These are phyloP conservation scores for Ascochyta viciae-villosae DNA, from an alignment of 2,329 filamentous ascomycete genomes.

Conservation along the genomic window DNA sequence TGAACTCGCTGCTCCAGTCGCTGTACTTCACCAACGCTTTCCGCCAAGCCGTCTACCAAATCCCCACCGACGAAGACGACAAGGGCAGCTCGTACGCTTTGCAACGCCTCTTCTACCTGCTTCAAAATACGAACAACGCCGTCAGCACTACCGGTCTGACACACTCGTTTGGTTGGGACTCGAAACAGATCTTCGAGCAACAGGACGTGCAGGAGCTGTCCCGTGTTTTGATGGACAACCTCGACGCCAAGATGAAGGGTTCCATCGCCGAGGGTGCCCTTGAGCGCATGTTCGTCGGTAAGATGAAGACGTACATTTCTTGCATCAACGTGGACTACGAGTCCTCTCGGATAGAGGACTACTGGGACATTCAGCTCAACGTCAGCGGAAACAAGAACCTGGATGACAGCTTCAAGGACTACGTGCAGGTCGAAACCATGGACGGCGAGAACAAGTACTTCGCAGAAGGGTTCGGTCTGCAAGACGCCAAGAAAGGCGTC, in stretches of 20 bases:
- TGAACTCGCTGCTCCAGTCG: conserved; percentile 58
- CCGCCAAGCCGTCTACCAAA: conserved; percentile 96
- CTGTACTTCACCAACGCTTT: conserved; percentile 76
- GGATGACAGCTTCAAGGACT: conserved; percentile 94
- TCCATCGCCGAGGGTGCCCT: conserved; percentile 89
- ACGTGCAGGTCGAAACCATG: conserved; percentile 94
- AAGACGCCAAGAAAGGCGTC: conserved; percentile 96
- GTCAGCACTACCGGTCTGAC: conserved; percentile 94
- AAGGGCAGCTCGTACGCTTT: conserved; percentile 92
- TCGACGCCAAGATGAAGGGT: conserved; percentile 98
- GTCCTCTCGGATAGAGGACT: conserved; percentile 93
- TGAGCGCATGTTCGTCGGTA: conserved; percentile 91
- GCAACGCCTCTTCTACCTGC: conserved; percentile 91
- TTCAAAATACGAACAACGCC: conserved; percentile 84
- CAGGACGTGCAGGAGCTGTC: conserved; percentile 98
- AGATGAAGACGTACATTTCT: conserved; percentile 98
- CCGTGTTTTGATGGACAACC: conserved; percentile 93
- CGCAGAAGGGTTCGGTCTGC: conserved; percentile 87
- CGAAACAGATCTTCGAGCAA: conserved; percentile 96
- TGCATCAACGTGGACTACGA: conserved; percentile 99
- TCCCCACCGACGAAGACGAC: conserved; percentile 83
- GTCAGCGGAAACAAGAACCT: conserved; percentile 93
- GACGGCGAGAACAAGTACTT: conserved; percentile 99
- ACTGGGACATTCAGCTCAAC: conserved; percentile 98
- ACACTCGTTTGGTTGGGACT: conserved; percentile 97